phyloP scores from a whole-genome alignment of 2,329 filamentous ascomycete species.

The Alternaria sp. region DNA sequence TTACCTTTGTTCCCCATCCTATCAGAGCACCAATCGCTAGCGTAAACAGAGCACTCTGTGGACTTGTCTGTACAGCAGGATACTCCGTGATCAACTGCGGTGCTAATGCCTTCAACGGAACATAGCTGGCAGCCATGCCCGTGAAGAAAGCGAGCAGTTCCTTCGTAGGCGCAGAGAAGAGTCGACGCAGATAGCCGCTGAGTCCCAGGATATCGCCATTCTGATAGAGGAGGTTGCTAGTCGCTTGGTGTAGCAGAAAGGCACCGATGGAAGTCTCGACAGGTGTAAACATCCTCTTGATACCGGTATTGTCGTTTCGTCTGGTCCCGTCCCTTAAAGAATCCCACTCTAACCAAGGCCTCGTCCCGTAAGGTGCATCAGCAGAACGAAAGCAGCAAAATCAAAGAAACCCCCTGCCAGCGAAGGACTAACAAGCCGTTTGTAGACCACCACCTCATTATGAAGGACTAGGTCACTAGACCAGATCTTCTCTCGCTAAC shows the following conservation, averaged over 20 bases:
- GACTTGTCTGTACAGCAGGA: conserved; percentile 44
- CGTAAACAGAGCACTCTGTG: conserved; percentile 47
- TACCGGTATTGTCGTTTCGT: background rate
- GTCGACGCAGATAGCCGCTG: conserved; percentile 55
- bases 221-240: conserved; percentile 57
- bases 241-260: conserved; percentile 58
- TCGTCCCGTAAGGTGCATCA: background rate
- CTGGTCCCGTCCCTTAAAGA: background rate
- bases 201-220: conserved; percentile 60
- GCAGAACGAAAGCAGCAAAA: background rate
- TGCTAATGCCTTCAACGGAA: conserved; percentile 50
- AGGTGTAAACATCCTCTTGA: conserved; percentile 58
- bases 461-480: background rate
- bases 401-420: background rate
- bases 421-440: background rate
- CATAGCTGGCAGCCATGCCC: conserved; percentile 54
- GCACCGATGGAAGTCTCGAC: conserved; percentile 59
- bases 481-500: conserved; percentile 16
- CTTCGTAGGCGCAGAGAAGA: conserved; percentile 49
- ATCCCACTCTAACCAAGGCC: background rate
- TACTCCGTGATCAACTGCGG: conserved; percentile 55
- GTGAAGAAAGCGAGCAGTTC: conserved; percentile 54
- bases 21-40: conserved; percentile 53
- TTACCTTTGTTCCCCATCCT: conserved; percentile 61
- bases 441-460: conserved; percentile 2